Evolutionary conservation across 2,329 filamentous ascomycete species (phyloP).

Genomic region (Xylaria multiplex): DNA sequence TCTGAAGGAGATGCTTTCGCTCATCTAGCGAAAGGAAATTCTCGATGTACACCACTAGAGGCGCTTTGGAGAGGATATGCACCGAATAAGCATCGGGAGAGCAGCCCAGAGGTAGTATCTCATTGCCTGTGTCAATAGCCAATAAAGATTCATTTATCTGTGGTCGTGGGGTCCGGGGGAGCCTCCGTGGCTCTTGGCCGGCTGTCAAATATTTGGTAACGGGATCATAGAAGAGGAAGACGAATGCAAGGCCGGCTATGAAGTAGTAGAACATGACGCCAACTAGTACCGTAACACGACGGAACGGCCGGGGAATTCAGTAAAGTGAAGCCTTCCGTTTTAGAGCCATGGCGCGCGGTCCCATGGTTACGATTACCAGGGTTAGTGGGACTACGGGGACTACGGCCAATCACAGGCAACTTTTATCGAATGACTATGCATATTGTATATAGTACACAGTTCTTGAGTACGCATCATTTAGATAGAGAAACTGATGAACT

Average conservation of each 20-base stretch:
- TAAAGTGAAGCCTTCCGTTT: constrained; percentile 11
- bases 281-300: constrained; percentile 15
- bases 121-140: constrained; percentile 57
- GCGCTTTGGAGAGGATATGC: constrained; percentile 60
- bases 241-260: constrained; percentile 54
- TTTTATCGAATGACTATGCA: constrained; percentile 4
- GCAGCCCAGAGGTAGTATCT: constrained; percentile 49
- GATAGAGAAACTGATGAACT: neutral
- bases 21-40: constrained; percentile 60
- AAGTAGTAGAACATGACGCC: constrained; percentile 58
- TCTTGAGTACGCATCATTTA: neutral
- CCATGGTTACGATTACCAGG: constrained; percentile 16
- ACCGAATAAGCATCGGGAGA: constrained; percentile 56
- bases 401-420: constrained; percentile 30
- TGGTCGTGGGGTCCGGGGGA: constrained; percentile 56
- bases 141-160: constrained; percentile 62
- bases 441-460: neutral
- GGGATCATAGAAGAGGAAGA: constrained; percentile 59
- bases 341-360: constrained; percentile 24
- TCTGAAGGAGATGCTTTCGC: constrained; percentile 58
- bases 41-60: constrained; percentile 65
- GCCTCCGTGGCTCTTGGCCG: constrained; percentile 40
- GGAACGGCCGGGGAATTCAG: constrained; percentile 16
- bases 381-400: constrained; percentile 9
- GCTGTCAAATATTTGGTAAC: constrained; percentile 52